A percentile compares a stretch with the other conserved stretches of the same genome.
Conservation (phyloP, 2,329 filamentous ascomycete genomes). For the Podosphaera fusca region DNA sequence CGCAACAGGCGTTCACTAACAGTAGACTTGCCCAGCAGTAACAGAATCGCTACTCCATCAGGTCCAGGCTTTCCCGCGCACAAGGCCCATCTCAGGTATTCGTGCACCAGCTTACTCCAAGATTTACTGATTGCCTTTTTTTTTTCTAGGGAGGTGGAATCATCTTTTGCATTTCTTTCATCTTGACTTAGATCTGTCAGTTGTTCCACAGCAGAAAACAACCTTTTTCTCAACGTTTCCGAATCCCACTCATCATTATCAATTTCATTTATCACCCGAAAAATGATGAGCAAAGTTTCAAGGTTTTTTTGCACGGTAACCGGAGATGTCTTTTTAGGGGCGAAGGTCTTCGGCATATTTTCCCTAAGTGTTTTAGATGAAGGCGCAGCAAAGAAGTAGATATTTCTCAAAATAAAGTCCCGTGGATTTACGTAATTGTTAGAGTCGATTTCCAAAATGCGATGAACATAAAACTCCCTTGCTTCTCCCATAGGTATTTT, state of each 20-base stretch:
- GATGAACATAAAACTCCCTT: conserved; percentile 24
- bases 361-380: conserved; percentile 1
- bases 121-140: conserved; percentile 6
- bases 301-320: neutral
- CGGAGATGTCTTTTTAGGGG: neutral
- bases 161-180: neutral
- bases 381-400: conserved; percentile 30
- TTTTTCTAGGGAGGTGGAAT: neutral
- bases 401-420: conserved; percentile 31
- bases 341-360: neutral
- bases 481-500: conserved; percentile 13
- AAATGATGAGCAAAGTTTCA: conserved; percentile 1
- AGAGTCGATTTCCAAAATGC: conserved; percentile 28
- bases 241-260: conserved; percentile 2
- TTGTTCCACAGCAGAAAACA: conserved; percentile 3
- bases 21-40: neutral
- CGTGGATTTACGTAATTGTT: conserved; percentile 32
- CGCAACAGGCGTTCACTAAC: neutral
- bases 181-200: neutral
- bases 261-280: conserved; percentile 5
- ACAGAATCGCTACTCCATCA: conserved; percentile 27
- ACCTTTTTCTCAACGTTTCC: conserved; percentile 1
- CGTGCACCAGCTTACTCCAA: conserved; percentile 25
- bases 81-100: conserved; percentile 32
- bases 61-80: conserved; percentile 29